Base-by-base conservation (phyloP, 192 early-diverging fungal genomes). In the Backusella tarrabulga region DNA sequence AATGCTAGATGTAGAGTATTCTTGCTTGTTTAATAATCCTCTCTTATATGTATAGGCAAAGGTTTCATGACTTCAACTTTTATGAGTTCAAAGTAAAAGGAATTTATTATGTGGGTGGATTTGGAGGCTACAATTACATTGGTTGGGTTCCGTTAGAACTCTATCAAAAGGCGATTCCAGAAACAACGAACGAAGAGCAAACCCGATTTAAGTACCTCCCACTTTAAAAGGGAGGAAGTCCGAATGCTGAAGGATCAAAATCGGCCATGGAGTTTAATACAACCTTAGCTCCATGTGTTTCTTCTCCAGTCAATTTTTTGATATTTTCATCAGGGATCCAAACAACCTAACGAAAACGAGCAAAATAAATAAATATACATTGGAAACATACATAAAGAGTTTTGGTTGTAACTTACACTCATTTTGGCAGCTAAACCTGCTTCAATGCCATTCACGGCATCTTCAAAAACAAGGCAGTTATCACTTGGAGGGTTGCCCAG, bases 391-490 rank as follows among this genome's bases (percentile, higher is more conserved):
- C 15, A 44, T 44, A 36, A 35, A 50, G 11, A 12, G 2, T 11
- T 40, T 12, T 17, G 21, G 3, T 14, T 21, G 56, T 26, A 29
- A 79, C 83, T 76, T 78, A 88, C 91, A 77, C 84, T 85, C 96
- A 98, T 97, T 2, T 84, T 85, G 1, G 97, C 97, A 76, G 87
- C 89, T 15, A 89, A 81, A 1, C 90, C 97, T 1, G 96, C 96
- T 75, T 93, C 72, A 5, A 97, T 90, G 17, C 97, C 97, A 73
- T 90, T 90, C 15, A 85, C 79, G 2, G 96, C 91, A 74, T 99
- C 96, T 81, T 99, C 97, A 92, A 99, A 99, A 29, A 99, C 96
- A 44, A 99, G 86, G 71, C 93, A 93, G 5, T 91, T 85, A 4
- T 85, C 83, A 2, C 83, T 78, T 54, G 79, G 81, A 26, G 76